A percentile compares a stretch with the other conserved stretches of the same genome.
phyloP scores from a whole-genome alignment of 768 basidiomycete genomes.

The Mycena galopus region DNA sequence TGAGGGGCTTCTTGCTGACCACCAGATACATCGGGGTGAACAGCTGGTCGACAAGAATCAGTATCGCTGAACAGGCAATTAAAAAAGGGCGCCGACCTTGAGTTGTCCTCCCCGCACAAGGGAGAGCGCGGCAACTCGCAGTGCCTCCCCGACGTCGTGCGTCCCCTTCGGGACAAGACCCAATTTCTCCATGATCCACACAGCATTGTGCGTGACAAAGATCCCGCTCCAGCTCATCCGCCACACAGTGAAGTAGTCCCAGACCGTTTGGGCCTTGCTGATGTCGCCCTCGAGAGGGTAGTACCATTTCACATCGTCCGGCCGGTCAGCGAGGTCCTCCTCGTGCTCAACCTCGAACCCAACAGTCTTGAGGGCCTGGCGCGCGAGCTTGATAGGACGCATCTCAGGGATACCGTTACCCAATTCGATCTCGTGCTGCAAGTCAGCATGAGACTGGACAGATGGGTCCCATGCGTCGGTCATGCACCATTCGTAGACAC shows the following conservation, averaged over 20 bases:
- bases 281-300: slow-evolving; percentile 97
- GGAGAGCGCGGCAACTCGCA: slow-evolving; percentile 68
- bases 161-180: slow-evolving; percentile 94
- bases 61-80: background rate
- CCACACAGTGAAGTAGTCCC: slow-evolving; percentile 92
- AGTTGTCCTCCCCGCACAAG: slow-evolving; percentile 88
- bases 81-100: slow-evolving; percentile 73
- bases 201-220: slow-evolving; percentile 84
- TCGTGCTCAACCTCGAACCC: slow-evolving; percentile 92
- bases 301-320: slow-evolving; percentile 89
- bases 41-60: slow-evolving; percentile 50
- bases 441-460: slow-evolving; percentile 87
- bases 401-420: slow-evolving; percentile 99
- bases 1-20: slow-evolving; percentile 42
- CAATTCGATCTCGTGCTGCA: slow-evolving; percentile 92
- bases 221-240: slow-evolving; percentile 91
- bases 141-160: slow-evolving; percentile 86
- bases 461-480: slow-evolving; percentile 93
- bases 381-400: slow-evolving; percentile 80
- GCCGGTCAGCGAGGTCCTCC: slow-evolving; percentile 93
- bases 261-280: slow-evolving; percentile 90
- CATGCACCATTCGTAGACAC: slow-evolving; percentile 99
- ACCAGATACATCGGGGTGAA: slow-evolving; percentile 75
- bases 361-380: slow-evolving; percentile 83
- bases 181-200: slow-evolving; percentile 82